These are phyloP conservation scores for Fomes fomentarius DNA, from an alignment of 1,284 basidiomycete species.

Conservation along the genomic window DNA sequence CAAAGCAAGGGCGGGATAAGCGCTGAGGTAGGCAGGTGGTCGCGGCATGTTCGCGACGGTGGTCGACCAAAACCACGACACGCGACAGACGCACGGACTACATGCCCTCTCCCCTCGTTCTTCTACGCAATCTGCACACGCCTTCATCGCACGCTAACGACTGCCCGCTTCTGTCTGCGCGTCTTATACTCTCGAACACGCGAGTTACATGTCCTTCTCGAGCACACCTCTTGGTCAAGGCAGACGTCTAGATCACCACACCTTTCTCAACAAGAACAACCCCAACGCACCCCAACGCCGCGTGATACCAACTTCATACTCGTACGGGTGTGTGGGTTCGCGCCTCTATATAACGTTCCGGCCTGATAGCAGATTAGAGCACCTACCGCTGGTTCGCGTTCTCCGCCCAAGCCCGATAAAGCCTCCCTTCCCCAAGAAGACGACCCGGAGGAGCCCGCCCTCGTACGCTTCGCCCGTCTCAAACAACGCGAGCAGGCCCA, in stretches of 20 bases:
- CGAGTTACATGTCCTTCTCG: conserved; percentile 78
- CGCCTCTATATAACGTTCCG: conserved; percentile 18
- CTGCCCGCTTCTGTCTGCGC: conserved; percentile 3
- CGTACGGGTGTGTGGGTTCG: conserved; percentile 59
- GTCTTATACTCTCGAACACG: conserved; percentile 15
- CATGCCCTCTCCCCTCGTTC: conserved; percentile 18
- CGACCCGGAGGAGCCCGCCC: conserved; percentile 48
- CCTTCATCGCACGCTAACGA: conserved; percentile 3
- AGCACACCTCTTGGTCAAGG: conserved; percentile 80
- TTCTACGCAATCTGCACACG: conserved; percentile 10
- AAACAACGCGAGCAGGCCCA: conserved; percentile 54
- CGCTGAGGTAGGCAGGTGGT: conserved; percentile 10
- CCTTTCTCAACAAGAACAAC: conserved; percentile 68
- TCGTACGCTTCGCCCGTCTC: conserved; percentile 52
- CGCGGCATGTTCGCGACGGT: conserved; percentile 17
- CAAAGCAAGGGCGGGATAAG: conserved; percentile 7
- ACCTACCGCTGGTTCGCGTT: conserved; percentile 57
- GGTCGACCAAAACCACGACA: conserved; percentile 25
- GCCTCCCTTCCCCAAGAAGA: conserved; percentile 31
- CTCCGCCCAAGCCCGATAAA: conserved; percentile 53
- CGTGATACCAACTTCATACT: conserved; percentile 58
- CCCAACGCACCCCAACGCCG: conserved; percentile 40
- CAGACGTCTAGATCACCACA: conserved; percentile 78
- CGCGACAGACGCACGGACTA: conserved; percentile 25
- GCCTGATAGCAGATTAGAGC: conserved; percentile 47